Evolutionary conservation across 208 protist species (phyloP).

Genomic region (Trypanosoma caninum): DNA sequence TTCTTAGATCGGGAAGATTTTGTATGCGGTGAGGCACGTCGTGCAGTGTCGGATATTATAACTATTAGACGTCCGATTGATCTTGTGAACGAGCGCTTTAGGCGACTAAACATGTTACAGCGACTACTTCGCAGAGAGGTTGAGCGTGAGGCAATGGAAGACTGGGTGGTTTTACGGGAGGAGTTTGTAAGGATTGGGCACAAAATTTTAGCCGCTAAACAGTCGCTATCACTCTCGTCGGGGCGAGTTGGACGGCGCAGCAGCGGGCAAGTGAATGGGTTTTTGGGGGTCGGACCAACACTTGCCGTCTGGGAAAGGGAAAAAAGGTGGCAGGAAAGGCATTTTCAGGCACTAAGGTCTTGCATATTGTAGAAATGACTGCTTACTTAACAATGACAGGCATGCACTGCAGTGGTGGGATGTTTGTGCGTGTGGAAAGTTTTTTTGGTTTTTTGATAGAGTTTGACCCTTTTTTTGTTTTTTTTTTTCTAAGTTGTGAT

Average conservation of each 20-base stretch:
- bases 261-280: background rate
- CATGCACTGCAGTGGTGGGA: no score
- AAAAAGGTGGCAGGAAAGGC: constrained; percentile 9
- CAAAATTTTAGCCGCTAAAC: background rate
- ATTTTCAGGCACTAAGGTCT: background rate
- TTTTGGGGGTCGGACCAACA: background rate
- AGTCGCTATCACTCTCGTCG: background rate
- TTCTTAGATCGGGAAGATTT: no score
- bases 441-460: no score
- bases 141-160: constrained; percentile 6
- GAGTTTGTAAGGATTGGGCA: constrained; percentile 7
- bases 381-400: no score
- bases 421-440: background rate
- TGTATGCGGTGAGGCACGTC: background rate
- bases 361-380: no score
- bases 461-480: constrained; percentile 4
- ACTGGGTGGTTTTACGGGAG: constrained; percentile 11
- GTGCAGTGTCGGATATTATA: background rate
- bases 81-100: constrained; percentile 6
- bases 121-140: constrained; percentile 6
- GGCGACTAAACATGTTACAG: background rate
- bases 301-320: constrained; percentile 4
- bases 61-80: background rate
- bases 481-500: background rate
- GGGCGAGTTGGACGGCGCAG: background rate